phyloP scores from a whole-genome alignment of 2,329 filamentous ascomycete species.

The Trichoderma atroviride region DNA sequence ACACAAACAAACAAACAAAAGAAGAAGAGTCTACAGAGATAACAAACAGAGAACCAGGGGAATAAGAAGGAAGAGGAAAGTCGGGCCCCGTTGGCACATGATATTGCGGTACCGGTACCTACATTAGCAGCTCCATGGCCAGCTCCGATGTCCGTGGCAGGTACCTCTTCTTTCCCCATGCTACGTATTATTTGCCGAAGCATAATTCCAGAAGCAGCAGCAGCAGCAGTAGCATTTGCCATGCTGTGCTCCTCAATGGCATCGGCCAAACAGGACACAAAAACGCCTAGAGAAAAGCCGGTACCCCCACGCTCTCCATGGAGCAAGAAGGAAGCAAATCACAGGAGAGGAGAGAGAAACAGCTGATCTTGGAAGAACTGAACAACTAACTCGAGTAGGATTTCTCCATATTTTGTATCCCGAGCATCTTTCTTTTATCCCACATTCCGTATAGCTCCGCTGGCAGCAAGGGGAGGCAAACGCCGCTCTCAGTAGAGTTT shows the following conservation, averaged over 20 bases:
- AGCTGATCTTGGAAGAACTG: constrained; percentile 2
- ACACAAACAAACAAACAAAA: constrained; percentile 1
- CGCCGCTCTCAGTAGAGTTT: background rate
- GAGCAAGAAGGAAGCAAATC: background rate
- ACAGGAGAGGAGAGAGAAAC: background rate
- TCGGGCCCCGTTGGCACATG: constrained; percentile 3
- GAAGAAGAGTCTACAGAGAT: background rate
- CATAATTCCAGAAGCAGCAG: background rate
- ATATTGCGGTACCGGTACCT: constrained; percentile 10
- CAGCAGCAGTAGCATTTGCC: background rate
- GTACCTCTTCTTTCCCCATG: background rate
- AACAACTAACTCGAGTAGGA: background rate
- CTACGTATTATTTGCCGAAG: constrained; percentile 3
- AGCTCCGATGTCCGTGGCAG: background rate
- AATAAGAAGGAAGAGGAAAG: background rate
- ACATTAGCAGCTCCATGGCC: constrained; percentile 11
- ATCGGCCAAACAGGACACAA: background rate
- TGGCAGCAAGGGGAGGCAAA: background rate
- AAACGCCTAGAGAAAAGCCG: background rate
- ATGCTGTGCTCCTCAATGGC: constrained; percentile 8
- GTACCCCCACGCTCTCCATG: constrained; percentile 23
- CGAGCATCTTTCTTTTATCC: background rate
- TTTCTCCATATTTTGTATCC: constrained; percentile 3
- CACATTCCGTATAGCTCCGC: background rate
- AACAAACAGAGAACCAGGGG: background rate